These are phyloP conservation scores for Pseudofabraea citricarpa DNA, from an alignment of 2,329 filamentous ascomycete species.

Conservation along the genomic window DNA sequence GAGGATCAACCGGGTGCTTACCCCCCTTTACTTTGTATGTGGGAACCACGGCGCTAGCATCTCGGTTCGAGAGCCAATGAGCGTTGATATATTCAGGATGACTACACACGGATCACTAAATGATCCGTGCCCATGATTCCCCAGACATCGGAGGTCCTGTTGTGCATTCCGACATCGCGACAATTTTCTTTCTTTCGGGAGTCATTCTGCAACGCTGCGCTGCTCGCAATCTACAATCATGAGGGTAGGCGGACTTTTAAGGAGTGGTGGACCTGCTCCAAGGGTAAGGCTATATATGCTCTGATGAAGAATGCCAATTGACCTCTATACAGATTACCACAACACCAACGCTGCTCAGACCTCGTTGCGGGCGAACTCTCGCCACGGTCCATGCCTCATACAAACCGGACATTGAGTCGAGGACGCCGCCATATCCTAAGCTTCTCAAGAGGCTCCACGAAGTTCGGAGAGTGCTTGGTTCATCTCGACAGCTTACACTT, in stretches of 20 bases:
- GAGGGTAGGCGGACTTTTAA: slow-evolving; percentile 24
- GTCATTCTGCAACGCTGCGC: not conserved
- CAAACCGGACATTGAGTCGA: slow-evolving; percentile 24
- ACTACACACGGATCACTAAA: not conserved
- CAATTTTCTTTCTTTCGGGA: not conserved
- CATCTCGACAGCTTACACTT: slow-evolving; percentile 64
- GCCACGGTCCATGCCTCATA: slow-evolving; percentile 22
- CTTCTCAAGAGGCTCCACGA: slow-evolving; percentile 72
- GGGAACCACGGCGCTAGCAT: too few relatives aligned
- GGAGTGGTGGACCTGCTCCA: slow-evolving; percentile 25
- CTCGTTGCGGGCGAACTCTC: slow-evolving; percentile 18
- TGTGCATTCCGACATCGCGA: not conserved
- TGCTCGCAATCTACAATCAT: slow-evolving; percentile 14
- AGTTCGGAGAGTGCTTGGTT: slow-evolving; percentile 68
- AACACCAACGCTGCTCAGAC: slow-evolving; percentile 10
- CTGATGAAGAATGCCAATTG: slow-evolving; percentile 9
- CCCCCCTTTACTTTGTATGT: too few relatives aligned
- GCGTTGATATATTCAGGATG: too few relatives aligned
- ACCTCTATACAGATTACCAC: slow-evolving; percentile 15
- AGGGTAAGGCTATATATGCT: slow-evolving; percentile 14
- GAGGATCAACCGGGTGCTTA: too few relatives aligned
- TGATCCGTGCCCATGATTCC: not conserved
- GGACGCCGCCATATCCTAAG: slow-evolving; percentile 71
- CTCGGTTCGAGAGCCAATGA: too few relatives aligned
- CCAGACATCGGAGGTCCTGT: too few relatives aligned